Conservation (phyloP, 768 basidiomycete species). For the Agaricus blazei region DNA sequence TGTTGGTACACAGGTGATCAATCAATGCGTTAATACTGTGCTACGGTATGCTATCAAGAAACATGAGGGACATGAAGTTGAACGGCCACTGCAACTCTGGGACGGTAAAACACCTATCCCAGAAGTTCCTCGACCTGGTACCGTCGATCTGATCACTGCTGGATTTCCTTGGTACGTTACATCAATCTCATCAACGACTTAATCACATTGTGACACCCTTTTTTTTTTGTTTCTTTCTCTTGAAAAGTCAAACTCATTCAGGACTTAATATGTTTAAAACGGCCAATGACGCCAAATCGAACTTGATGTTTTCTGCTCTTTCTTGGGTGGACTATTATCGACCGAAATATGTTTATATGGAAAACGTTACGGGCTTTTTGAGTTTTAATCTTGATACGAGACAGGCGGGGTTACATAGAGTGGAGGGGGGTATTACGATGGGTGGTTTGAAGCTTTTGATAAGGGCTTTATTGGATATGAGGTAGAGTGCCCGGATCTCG, state of each 20-base stretch:
- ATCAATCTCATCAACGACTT: not conserved
- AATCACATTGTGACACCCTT: not conserved
- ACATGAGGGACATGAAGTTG: conserved; percentile 33
- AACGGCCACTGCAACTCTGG: conserved; percentile 34
- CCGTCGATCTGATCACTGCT: conserved; percentile 57
- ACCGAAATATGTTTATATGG: conserved; percentile 40
- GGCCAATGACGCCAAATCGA: conserved; percentile 63
- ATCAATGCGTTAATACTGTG: conserved; percentile 66
- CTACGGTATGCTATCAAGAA: conserved; percentile 54
- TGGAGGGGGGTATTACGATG: conserved; percentile 62
- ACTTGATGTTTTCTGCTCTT: conserved; percentile 57
- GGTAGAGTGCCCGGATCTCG: conserved; percentile 31
- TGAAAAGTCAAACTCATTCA: conserved; percentile 66
- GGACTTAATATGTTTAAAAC: conserved; percentile 64
- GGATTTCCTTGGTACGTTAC: conserved; percentile 70
- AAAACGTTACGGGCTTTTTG: conserved; percentile 52
- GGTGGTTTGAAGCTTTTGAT: conserved; percentile 70
- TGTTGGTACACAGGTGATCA: conserved; percentile 49
- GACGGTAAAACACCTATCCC: conserved; percentile 35
- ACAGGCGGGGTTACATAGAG: conserved; percentile 36
- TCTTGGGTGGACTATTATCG: conserved; percentile 44
- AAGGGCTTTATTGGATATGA: conserved; percentile 58
- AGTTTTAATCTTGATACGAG: conserved; percentile 34
- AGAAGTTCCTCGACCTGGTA: conserved; percentile 40
- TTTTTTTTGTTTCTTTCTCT: not conserved